Evolutionary conservation across 495 filamentous ascomycete genomes (phyloP), one percentile per base, ranked within the genome.

Genomic region (Corynascus novoguineensis): DNA sequence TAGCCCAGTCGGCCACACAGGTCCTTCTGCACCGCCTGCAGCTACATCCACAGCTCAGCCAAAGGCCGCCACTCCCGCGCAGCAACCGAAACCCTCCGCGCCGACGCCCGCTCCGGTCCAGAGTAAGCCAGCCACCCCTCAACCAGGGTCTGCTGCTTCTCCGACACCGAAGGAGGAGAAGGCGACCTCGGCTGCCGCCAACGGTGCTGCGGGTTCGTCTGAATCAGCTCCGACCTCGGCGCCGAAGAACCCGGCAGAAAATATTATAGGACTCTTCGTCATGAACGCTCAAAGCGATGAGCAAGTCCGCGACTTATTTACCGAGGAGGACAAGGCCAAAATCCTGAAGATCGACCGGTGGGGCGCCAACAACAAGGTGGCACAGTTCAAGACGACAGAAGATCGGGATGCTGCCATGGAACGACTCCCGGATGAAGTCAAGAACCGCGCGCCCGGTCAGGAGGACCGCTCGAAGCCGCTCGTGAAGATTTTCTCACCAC

Each of bases 241-340:
- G 0, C 68, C 74, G 19, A 75, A 76, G 58, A 66, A 62, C 25
- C 57, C 72, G 12, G 69, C 72, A 0, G 73, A 79, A 25, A 73
- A 71, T 49, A 80, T 85, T 64, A 86, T 87, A 57, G 91, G 85
- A 21, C 79, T 99, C 3, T 97, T 96, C 68, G 79, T 97, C 15
- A 85, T 85, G 69, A 88, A 88, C 53, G 81, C 90, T 25, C 85
- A 84, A 44, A 85, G 79, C 50, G 86, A 87, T 52, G 86, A 95
- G 25, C 87, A 86, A 21, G 85, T 87, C 6, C 86, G 86, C 32
- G 83, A 87, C 31, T 77, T 92, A 5, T 89, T 99, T 63, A 68
- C 81, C 5, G 84, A 95, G 12, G 89, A 95, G 58, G 89, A 95
- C 66, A 85, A 83, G 68, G 64, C 76, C 11, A 95, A 92, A 71